phyloP scores from a whole-genome alignment of 768 basidiomycete genomes.

The Kwoniella bestiolae region DNA sequence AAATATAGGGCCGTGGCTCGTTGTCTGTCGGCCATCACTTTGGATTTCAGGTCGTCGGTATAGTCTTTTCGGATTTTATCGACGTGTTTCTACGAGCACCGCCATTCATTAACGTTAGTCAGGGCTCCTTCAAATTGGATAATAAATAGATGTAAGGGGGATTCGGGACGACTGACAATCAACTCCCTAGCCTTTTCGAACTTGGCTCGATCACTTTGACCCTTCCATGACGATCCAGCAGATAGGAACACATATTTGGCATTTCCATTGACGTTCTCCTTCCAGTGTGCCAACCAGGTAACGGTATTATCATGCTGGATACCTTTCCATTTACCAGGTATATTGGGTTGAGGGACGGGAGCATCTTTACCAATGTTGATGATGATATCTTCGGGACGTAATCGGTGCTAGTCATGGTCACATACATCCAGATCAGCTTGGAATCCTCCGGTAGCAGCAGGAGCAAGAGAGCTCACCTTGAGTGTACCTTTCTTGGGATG shows the following conservation, averaged over 20 bases:
- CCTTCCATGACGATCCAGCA: slow-evolving; percentile 95
- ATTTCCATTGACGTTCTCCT: slow-evolving; percentile 93
- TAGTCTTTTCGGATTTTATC: slow-evolving; percentile 91
- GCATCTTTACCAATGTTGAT: slow-evolving; percentile 84
- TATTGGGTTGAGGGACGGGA: slow-evolving; percentile 81
- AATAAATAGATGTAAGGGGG: neutral
- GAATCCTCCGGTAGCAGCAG: neutral
- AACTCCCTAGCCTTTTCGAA: slow-evolving; percentile 97
- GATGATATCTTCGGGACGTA: slow-evolving; percentile 92
- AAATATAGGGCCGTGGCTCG: slow-evolving; percentile 99
- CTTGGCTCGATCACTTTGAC: slow-evolving; percentile 95
- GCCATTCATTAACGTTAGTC: too few relatives aligned
- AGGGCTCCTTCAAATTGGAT: too few relatives aligned
- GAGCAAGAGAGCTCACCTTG: slow-evolving; percentile 65
- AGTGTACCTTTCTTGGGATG: slow-evolving; percentile 96
- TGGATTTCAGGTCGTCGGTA: slow-evolving; percentile 76
- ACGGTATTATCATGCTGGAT: slow-evolving; percentile 86
- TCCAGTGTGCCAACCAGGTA: slow-evolving; percentile 99
- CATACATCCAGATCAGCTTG: neutral
- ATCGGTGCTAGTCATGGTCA: slow-evolving; percentile 66
- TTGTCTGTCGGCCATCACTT: slow-evolving; percentile 92
- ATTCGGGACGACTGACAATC: slow-evolving; percentile 82
- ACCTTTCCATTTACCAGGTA: slow-evolving; percentile 87
- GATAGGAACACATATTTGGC: slow-evolving; percentile 98
- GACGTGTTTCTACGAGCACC: slow-evolving; percentile 80